Percentiles rank a stretch among this genome's conserved stretches.
These are phyloP conservation scores for Chaetomidium leptoderma DNA, from an alignment of 495 filamentous ascomycete species.

Conservation along the genomic window DNA sequence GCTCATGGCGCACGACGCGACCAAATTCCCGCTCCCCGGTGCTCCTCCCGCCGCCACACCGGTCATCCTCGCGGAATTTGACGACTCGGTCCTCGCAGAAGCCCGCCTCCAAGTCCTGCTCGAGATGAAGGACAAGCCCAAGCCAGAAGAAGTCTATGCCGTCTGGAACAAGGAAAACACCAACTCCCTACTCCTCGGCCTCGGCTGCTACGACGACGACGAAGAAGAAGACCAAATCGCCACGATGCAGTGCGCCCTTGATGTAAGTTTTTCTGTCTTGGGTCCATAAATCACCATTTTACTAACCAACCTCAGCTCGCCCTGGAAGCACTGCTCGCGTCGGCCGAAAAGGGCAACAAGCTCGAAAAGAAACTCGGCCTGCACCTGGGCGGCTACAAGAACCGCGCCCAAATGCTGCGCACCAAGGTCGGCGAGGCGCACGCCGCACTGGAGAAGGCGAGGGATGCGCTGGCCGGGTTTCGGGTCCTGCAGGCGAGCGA, in stretches of 20 bases:
- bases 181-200: slow-evolving; percentile 61
- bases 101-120: slow-evolving; percentile 72
- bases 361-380: slow-evolving; percentile 89
- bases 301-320: slow-evolving; percentile 53
- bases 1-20: slow-evolving; percentile 76
- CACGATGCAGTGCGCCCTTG: slow-evolving; percentile 59
- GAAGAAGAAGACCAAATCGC: slow-evolving; percentile 62
- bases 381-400: slow-evolving; percentile 85
- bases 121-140: slow-evolving; percentile 59
- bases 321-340: slow-evolving; percentile 63
- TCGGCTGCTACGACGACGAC: slow-evolving; percentile 70
- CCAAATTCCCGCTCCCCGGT: slow-evolving; percentile 64
- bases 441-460: slow-evolving; percentile 69
- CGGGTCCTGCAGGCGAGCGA: slow-evolving; percentile 72
- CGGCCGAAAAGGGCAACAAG: slow-evolving; percentile 75
- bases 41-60: slow-evolving; percentile 55
- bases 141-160: slow-evolving; percentile 58
- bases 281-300: not conserved
- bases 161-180: slow-evolving; percentile 64
- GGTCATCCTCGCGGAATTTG: slow-evolving; percentile 58
- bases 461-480: slow-evolving; percentile 68
- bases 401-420: slow-evolving; percentile 74
- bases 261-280: slow-evolving; percentile 47
- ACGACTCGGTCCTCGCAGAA: slow-evolving; percentile 65
- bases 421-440: slow-evolving; percentile 77